These are phyloP conservation scores for Annulohypoxylon nitens DNA, from an alignment of 495 filamentous ascomycete species.

Conservation along the genomic window DNA sequence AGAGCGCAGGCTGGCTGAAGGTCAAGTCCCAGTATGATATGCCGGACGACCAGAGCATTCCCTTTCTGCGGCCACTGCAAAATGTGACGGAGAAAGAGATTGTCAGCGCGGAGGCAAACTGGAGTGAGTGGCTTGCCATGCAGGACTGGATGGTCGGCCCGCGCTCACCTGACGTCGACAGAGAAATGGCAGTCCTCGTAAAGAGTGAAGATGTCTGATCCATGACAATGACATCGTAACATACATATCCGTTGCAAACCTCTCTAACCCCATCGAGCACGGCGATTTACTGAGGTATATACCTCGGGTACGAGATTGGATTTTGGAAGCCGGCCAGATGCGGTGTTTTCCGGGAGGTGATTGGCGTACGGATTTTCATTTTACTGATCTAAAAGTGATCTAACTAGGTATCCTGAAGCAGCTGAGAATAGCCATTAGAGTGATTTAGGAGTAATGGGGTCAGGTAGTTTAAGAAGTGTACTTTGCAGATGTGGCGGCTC, in stretches of 20 bases:
- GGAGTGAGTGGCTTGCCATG: slow-evolving; percentile 92
- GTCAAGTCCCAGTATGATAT: slow-evolving; percentile 94
- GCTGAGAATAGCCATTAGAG: slow-evolving; percentile 18
- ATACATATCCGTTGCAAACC: slow-evolving; percentile 13
- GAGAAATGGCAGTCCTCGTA: slow-evolving; percentile 42
- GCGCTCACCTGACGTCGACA: slow-evolving; percentile 55
- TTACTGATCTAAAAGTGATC: slow-evolving; percentile 17
- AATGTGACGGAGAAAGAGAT: slow-evolving; percentile 83
- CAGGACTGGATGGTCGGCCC: slow-evolving; percentile 94
- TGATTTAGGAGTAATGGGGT: slow-evolving; percentile 12
- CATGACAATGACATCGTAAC: background rate
- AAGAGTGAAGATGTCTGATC: slow-evolving; percentile 45
- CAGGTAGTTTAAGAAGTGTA: slow-evolving; percentile 22
- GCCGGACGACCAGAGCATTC: slow-evolving; percentile 80
- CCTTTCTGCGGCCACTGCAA: slow-evolving; percentile 85
- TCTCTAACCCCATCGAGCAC: slow-evolving; percentile 1
- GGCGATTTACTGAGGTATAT: slow-evolving; percentile 13
- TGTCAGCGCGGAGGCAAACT: slow-evolving; percentile 81
- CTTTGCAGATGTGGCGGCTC: slow-evolving; percentile 19
- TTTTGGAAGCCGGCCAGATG: slow-evolving; percentile 13
- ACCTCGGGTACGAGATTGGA: slow-evolving; percentile 21
- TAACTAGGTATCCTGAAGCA: slow-evolving; percentile 24
- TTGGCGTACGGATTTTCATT: slow-evolving; percentile 32
- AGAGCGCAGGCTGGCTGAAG: slow-evolving; percentile 86
- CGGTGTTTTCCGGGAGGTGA: slow-evolving; percentile 12